Evolutionary conservation across 2,329 filamentous ascomycete genomes (phyloP).

Genomic region (Nemania abortiva): DNA sequence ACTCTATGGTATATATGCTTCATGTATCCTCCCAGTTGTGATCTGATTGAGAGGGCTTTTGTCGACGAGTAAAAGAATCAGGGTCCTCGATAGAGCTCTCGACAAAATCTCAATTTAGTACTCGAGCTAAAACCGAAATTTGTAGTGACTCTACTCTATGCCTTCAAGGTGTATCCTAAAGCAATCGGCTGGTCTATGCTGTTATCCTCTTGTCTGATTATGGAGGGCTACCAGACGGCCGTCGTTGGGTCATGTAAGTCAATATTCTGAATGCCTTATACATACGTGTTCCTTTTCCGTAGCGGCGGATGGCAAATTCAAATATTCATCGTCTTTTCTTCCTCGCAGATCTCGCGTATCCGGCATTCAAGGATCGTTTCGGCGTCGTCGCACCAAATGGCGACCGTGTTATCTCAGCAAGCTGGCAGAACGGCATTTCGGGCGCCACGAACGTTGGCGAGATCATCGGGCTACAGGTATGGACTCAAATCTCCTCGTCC

Average conservation of each 20-base stretch:
- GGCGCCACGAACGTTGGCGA: constrained; percentile 60
- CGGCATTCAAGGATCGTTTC: constrained; percentile 52
- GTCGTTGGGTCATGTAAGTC: constrained; percentile 50
- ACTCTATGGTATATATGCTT: not conserved
- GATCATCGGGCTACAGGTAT: constrained; percentile 59
- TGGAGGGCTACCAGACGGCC: constrained; percentile 50
- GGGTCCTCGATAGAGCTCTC: not conserved
- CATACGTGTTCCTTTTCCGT: not conserved
- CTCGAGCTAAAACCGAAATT: not conserved
- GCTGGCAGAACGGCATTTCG: constrained; percentile 62
- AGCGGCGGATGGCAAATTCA: not conserved
- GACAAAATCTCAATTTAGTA: not conserved
- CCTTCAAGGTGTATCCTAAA: constrained; percentile 59
- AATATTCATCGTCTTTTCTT: constrained; percentile 17
- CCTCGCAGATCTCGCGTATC: constrained; percentile 55
- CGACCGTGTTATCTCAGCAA: constrained; percentile 57
- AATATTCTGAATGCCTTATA: not conserved
- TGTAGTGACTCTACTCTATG: constrained; percentile 52
- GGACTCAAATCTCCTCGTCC: not conserved
- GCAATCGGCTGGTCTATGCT: constrained; percentile 59
- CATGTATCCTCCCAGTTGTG: not conserved
- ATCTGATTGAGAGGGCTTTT: not conserved
- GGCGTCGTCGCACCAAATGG: constrained; percentile 51
- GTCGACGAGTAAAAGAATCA: not conserved
- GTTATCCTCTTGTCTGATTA: constrained; percentile 58